A percentile compares a stretch with the other conserved stretches of the same genome.
Evolutionary conservation across 2,329 filamentous ascomycete genomes (phyloP).

Genomic region (Curvularia eragrostidis): DNA sequence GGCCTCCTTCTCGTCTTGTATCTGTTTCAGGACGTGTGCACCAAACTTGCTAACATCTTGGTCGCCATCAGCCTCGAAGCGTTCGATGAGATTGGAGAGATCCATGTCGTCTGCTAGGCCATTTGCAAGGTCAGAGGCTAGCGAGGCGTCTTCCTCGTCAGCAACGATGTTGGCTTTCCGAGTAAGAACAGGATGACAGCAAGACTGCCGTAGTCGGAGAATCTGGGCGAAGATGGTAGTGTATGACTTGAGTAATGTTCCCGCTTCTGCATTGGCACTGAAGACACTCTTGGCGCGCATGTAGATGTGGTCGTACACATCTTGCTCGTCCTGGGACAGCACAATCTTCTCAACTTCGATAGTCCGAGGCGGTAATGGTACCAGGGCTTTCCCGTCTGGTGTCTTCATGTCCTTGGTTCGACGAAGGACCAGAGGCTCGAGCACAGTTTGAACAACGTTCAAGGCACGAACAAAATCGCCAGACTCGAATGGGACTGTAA

Average conservation of each 20-base stretch:
- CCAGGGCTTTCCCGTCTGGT: slow-evolving; percentile 79
- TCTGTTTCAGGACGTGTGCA: slow-evolving; percentile 85
- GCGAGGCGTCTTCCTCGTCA: slow-evolving; percentile 84
- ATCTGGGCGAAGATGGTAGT: slow-evolving; percentile 98
- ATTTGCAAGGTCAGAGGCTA: slow-evolving; percentile 77
- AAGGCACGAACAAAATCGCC: slow-evolving; percentile 92
- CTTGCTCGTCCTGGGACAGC: slow-evolving; percentile 81
- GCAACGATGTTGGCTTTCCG: slow-evolving; percentile 83
- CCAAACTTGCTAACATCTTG: slow-evolving; percentile 77
- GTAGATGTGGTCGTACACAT: slow-evolving; percentile 92
- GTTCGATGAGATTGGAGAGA: slow-evolving; percentile 80
- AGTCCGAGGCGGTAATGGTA: slow-evolving; percentile 79
- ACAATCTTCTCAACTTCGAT: slow-evolving; percentile 89
- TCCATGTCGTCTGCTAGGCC: slow-evolving; percentile 97
- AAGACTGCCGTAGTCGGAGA: slow-evolving; percentile 87
- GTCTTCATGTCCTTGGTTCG: slow-evolving; percentile 99
- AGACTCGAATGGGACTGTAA: slow-evolving; percentile 95
- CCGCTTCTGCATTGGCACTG: slow-evolving; percentile 84
- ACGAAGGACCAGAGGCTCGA: slow-evolving; percentile 93
- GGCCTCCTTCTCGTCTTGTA: slow-evolving; percentile 83
- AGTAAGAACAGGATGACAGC: slow-evolving; percentile 90
- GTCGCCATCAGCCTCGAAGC: slow-evolving; percentile 71
- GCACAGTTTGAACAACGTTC: slow-evolving; percentile 94
- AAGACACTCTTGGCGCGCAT: slow-evolving; percentile 83
- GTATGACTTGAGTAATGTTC: slow-evolving; percentile 92